Percentiles rank a stretch among this genome's conserved stretches.
These are phyloP conservation scores for Akanthomyces muscarius DNA, from an alignment of 2,329 filamentous ascomycete genomes.

Conservation along the genomic window DNA sequence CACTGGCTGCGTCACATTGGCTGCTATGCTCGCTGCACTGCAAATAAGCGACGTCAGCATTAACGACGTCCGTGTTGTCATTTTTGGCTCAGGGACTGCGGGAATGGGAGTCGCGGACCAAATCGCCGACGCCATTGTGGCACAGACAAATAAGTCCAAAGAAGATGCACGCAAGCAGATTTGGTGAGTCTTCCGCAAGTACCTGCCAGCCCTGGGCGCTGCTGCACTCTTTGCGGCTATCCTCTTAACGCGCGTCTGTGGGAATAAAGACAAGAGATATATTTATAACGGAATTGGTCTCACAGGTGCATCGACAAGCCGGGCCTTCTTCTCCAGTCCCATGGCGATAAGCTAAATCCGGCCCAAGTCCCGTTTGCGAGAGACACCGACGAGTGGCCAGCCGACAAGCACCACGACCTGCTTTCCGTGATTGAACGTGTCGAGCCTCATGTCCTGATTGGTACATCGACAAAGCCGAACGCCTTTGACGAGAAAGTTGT, in stretches of 20 bases:
- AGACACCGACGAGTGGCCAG: constrained; percentile 59
- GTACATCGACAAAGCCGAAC: constrained; percentile 72
- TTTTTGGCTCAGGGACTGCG: constrained; percentile 79
- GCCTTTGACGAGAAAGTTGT: neutral
- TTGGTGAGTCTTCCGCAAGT: constrained; percentile 37
- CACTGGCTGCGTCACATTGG: constrained; percentile 81
- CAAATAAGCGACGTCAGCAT: constrained; percentile 65
- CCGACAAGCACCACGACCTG: constrained; percentile 50
- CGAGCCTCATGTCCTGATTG: constrained; percentile 77
- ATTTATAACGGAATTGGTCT: neutral
- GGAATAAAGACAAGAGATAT: no score
- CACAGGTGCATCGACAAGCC: constrained; percentile 68
- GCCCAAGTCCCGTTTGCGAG: constrained; percentile 67
- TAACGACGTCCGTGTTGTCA: constrained; percentile 63
- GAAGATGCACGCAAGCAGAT: constrained; percentile 78
- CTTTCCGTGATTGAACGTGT: constrained; percentile 64
- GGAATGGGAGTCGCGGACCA: constrained; percentile 85
- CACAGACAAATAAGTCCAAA: constrained; percentile 61
- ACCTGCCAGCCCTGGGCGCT: no score
- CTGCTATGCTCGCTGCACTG: constrained; percentile 72
- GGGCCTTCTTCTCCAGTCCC: constrained; percentile 64
- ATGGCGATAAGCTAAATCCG: constrained; percentile 47
- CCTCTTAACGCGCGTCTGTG: neutral
- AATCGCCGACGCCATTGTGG: constrained; percentile 71
- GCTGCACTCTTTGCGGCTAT: neutral